Evolutionary conservation across 495 filamentous ascomycete genomes (phyloP), one percentile per base, ranked within the genome.

Genomic region (Penicillium canescens): DNA sequence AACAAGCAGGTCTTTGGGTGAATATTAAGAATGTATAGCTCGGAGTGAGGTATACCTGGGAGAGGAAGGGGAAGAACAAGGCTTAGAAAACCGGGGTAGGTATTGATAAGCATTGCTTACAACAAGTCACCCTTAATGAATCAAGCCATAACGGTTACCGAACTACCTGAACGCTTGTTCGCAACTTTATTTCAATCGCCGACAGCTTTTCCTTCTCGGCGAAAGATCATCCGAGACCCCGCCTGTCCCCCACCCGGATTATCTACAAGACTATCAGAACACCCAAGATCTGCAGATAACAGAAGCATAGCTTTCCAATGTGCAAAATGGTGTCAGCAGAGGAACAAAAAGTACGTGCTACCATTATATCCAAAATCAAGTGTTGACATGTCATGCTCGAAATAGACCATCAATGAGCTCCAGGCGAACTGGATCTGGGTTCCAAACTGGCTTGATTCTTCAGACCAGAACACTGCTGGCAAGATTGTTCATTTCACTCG

Each of bases 391-490:
- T 26, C 28, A 24, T 41, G 3, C 16, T 42, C 43, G 43, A 24
- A 39, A 23, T 20, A 74, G 69, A 70, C 49, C 20, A 69, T 72
- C 48, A 59, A 69, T 18, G 52, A 46, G 21, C 69, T 74, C 47
- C 66, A 70, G 50, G 65, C 59, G 6, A 71, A 65, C 51, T 74
- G 71, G 71, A 57, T 72, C 52, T 74, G 71, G 71, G 37, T 53
- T 9, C 65, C 68, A 6, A 50, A 68, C 52, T 74, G 71, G 71
- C 50, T 61, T 20, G 71, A 74, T 37, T 66, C 58, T 24, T 68
- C 68, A 3, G 33, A 21, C 11, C 18, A 11, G 9, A 71, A 71
- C 38, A 68, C 67, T 18, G 63, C 59, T 7, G 71, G 69, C 14
- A 55, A 57, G 33, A 54, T 72, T 23, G 71, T 72, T 42, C 31